Evolutionary conservation across 176 grass and related monocot genomes (phyloP).

Genomic region (Aegilops bicornis): DNA sequence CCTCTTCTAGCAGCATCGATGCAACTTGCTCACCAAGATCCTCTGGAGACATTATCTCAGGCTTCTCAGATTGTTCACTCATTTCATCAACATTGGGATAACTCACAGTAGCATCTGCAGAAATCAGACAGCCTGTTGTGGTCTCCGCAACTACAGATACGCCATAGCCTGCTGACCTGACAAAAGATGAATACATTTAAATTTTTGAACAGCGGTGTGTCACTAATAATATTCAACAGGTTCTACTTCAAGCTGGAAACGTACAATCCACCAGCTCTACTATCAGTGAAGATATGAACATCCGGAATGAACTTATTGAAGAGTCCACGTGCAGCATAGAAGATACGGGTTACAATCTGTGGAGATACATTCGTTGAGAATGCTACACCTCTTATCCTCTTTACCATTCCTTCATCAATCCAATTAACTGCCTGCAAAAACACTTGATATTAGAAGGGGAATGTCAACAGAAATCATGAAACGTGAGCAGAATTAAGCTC

Average conservation of each 20-base stretch:
- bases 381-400: slow-evolving; percentile 89
- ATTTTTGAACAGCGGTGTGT: not conserved
- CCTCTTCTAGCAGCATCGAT: slow-evolving; percentile 76
- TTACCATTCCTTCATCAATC: slow-evolving; percentile 92
- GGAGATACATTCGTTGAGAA: slow-evolving; percentile 79
- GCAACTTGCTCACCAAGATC: slow-evolving; percentile 85
- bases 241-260: not conserved
- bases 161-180: slow-evolving; percentile 88
- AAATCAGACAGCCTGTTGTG: slow-evolving; percentile 80
- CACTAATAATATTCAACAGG: not conserved
- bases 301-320: slow-evolving; percentile 84
- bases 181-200: slow-evolving; percentile 25
- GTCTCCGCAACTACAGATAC: slow-evolving; percentile 93
- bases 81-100: slow-evolving; percentile 66
- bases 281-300: slow-evolving; percentile 88
- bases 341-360: slow-evolving; percentile 65
- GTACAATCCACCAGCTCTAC: slow-evolving; percentile 76
- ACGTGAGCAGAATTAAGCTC: not conserved
- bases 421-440: slow-evolving; percentile 63
- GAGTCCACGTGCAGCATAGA: slow-evolving; percentile 78
- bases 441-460: slow-evolving; percentile 26
- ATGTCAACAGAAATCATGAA: not conserved
- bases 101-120: slow-evolving; percentile 60
- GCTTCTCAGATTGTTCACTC: slow-evolving; percentile 60
- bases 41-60: slow-evolving; percentile 68